These are phyloP conservation scores for Boletellus emodensis DNA, from an alignment of 768 basidiomycete species.

Conservation along the genomic window DNA sequence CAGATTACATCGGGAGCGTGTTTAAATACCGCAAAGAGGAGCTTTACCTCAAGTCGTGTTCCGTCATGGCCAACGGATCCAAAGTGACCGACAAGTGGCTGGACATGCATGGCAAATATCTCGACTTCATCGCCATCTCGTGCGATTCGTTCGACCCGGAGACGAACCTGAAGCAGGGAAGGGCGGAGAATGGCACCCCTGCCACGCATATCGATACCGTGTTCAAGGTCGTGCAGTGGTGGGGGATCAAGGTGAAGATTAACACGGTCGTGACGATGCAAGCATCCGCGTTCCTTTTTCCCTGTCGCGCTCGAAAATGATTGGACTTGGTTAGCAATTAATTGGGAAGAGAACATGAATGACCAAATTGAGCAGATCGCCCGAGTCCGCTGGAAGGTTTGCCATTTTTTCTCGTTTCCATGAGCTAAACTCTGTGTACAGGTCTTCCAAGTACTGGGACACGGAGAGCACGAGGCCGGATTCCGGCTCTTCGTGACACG, in stretches of 20 bases:
- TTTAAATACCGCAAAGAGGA: slow-evolving; percentile 33
- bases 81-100: slow-evolving; percentile 37
- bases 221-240: slow-evolving; percentile 31
- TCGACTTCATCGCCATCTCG: slow-evolving; percentile 37
- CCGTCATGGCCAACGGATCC: slow-evolving; percentile 30
- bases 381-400: slow-evolving; percentile 35
- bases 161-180: slow-evolving; percentile 29
- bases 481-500: slow-evolving; percentile 25
- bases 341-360: slow-evolving; percentile 36
- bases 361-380: slow-evolving; percentile 25
- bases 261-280: slow-evolving; percentile 30
- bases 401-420: not conserved
- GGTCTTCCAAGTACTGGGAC: slow-evolving; percentile 30
- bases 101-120: slow-evolving; percentile 32
- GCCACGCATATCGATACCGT: slow-evolving; percentile 26
- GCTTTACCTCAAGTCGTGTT: slow-evolving; percentile 28
- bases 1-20: slow-evolving; percentile 30
- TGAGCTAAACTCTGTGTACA: not conserved
- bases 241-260: slow-evolving; percentile 33
- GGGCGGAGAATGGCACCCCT: slow-evolving; percentile 24
- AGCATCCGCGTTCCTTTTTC: not conserved
- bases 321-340: slow-evolving; percentile 18
- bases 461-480: slow-evolving; percentile 28
- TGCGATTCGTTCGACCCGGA: slow-evolving; percentile 34
- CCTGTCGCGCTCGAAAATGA: not conserved